These are phyloP conservation scores for Nakazawaea molendinolei DNA, from an alignment of 805 yeast genomes.

Conservation along the genomic window DNA sequence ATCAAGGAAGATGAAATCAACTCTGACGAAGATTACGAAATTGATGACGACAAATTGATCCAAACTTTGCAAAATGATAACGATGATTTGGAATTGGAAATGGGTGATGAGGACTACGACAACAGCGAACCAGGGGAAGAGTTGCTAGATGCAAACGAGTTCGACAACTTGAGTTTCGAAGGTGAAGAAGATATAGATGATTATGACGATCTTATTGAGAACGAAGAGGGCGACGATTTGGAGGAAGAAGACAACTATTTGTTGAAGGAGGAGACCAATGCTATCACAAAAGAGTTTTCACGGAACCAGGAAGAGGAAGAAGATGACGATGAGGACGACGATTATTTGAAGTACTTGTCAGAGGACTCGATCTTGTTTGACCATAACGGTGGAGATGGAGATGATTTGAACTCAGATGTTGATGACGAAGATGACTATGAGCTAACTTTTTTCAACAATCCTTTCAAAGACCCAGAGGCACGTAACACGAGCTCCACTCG, in stretches of 20 bases:
- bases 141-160: constrained; percentile 11
- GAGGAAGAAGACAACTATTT: constrained; percentile 29
- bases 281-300: constrained; percentile 33
- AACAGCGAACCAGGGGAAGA: constrained; percentile 13
- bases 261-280: constrained; percentile 35
- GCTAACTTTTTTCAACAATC: constrained; percentile 15
- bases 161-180: constrained; percentile 29
- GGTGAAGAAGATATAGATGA: constrained; percentile 38
- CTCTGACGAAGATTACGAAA: constrained; percentile 63
- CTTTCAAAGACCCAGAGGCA: constrained; percentile 1
- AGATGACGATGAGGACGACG: constrained; percentile 23
- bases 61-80: constrained; percentile 30
- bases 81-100: constrained; percentile 31
- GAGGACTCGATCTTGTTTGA: constrained; percentile 10
- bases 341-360: constrained; percentile 9
- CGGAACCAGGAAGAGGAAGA: constrained; percentile 28
- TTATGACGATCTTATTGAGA: constrained; percentile 32
- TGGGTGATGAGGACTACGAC: constrained; percentile 23
- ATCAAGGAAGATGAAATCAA: constrained; percentile 35
- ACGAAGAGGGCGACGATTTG: constrained; percentile 39
- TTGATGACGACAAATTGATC: constrained; percentile 41
- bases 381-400: constrained; percentile 7
- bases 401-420: constrained; percentile 16
- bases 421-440: constrained; percentile 11
- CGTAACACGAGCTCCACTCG: background rate